Evolutionary conservation across 192 early-diverging fungal species (phyloP).

Genomic region (Entomortierella lignicola): DNA sequence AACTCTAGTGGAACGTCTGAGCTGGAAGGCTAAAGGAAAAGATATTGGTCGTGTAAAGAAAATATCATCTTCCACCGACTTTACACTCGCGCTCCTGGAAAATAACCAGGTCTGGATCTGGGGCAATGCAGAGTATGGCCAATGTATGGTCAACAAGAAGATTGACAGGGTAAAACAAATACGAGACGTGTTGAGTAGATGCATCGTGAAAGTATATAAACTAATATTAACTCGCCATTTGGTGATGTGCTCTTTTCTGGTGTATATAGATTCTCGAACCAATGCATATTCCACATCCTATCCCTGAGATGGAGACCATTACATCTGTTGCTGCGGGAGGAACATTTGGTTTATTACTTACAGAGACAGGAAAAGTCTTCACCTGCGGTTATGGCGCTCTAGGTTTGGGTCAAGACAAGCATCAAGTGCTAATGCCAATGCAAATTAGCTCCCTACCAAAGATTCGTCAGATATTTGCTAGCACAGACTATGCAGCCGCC

Average conservation of each 20-base stretch:
- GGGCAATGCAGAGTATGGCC: constrained; percentile 84
- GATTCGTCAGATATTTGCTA: constrained; percentile 63
- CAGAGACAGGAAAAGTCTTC: constrained; percentile 66
- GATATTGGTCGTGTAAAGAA: constrained; percentile 52
- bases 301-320: constrained; percentile 46
- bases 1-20: constrained; percentile 57
- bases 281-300: constrained; percentile 59
- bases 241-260: background rate
- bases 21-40: constrained; percentile 30
- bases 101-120: constrained; percentile 72
- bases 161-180: constrained; percentile 61
- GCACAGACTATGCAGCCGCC: constrained; percentile 71
- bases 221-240: no score
- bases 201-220: no score
- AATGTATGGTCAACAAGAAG: constrained; percentile 71
- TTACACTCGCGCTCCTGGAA: constrained; percentile 68
- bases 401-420: constrained; percentile 60
- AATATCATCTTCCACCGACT: constrained; percentile 74
- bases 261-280: constrained; percentile 64
- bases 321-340: constrained; percentile 74
- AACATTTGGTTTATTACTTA: constrained; percentile 60
- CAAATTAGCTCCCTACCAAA: constrained; percentile 50
- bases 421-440: constrained; percentile 60
- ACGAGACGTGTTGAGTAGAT: no score
- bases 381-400: constrained; percentile 77